Evolutionary conservation across 2,329 filamentous ascomycete species (phyloP), one percentile per base, ranked within the genome.

Genomic region (Rhynchosporium graminicola): DNA sequence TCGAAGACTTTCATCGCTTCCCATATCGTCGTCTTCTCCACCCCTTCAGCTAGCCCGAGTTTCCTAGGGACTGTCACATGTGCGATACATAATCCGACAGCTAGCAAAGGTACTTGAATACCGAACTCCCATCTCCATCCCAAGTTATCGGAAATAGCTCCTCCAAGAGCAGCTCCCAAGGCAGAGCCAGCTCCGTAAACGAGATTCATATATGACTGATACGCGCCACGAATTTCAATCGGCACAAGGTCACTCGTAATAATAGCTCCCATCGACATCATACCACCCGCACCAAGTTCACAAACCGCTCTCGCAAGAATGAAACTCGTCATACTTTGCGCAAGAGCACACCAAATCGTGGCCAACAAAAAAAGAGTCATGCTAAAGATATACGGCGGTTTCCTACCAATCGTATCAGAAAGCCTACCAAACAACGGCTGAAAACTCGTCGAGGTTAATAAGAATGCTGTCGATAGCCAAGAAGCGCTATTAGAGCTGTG

Each of bases 401-500:
- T 89, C 50, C 90, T 80, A 10, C 90, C 90, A 63, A 92, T 77
- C 0, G 87, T 86, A 75, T 94, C 90, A 1, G 89, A 92, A 1
- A 92, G 74, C 2, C 90, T 83, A 3, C 89, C 90, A 66, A 91
- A 84, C 0, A 94, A 77, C 0, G 91, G 90, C 75, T 92, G 88
- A 62, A 91, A 88, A 29, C 87, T 85, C 1, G 90, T 92, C 3
- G 86, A 90, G 0, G 90, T 92, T 43, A 95, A 80, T 42, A 94
- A 76, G 67, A 92, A 94, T 0, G 89, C 85, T 0, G 90, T 94
- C 1, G 89, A 92, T 4, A 94, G 80, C 91, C 91, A 95, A 1
- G 90, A 92, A 3, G 91, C 91, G 52, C 86, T 86, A 74, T 94
- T 92, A 38, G 89, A 90, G 55, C 88, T 84, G 64, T 87, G 79